phyloP scores from a whole-genome alignment of 2,329 filamentous ascomycete genomes.

The Elsinoe ampelina region DNA sequence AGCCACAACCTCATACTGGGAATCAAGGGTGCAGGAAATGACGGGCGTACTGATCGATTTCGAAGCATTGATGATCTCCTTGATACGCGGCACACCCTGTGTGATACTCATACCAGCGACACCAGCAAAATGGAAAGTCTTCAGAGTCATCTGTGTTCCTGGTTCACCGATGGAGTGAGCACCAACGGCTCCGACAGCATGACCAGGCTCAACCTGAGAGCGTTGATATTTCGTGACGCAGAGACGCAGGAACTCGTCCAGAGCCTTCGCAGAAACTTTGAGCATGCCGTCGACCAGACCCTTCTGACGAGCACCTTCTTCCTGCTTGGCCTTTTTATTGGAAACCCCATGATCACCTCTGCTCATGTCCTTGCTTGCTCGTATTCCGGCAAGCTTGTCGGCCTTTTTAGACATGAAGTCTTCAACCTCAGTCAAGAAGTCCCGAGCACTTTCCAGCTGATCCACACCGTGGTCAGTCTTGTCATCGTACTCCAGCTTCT shows the following conservation, averaged over 20 bases:
- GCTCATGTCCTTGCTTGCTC: constrained; percentile 18
- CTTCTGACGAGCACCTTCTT: constrained; percentile 10
- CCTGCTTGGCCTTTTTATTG: background rate
- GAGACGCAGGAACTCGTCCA: constrained; percentile 66
- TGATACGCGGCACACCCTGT: constrained; percentile 97
- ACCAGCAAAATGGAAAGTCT: constrained; percentile 99
- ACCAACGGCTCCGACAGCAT: constrained; percentile 90
- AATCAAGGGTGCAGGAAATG: constrained; percentile 76
- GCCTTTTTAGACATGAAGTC: constrained; percentile 48
- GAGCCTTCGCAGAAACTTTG: constrained; percentile 68
- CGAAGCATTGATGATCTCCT: constrained; percentile 99
- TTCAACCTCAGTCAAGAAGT: constrained; percentile 71
- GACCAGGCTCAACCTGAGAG: constrained; percentile 85
- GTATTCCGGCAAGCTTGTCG: constrained; percentile 22
- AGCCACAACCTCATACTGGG: constrained; percentile 62
- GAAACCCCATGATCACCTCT: constrained; percentile 10
- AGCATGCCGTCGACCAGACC: constrained; percentile 57
- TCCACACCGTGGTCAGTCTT: constrained; percentile 49
- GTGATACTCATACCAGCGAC: constrained; percentile 99
- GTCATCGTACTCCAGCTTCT: constrained; percentile 59
- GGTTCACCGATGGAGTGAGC: constrained; percentile 97
- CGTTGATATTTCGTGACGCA: constrained; percentile 86
- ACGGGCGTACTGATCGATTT: constrained; percentile 90
- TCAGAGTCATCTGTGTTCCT: constrained; percentile 97
- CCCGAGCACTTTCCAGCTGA: constrained; percentile 62